Evolutionary conservation across 805 yeast species (phyloP), one percentile per base, ranked within the genome.

Genomic region (Saccharomycopsis babjevae): DNA sequence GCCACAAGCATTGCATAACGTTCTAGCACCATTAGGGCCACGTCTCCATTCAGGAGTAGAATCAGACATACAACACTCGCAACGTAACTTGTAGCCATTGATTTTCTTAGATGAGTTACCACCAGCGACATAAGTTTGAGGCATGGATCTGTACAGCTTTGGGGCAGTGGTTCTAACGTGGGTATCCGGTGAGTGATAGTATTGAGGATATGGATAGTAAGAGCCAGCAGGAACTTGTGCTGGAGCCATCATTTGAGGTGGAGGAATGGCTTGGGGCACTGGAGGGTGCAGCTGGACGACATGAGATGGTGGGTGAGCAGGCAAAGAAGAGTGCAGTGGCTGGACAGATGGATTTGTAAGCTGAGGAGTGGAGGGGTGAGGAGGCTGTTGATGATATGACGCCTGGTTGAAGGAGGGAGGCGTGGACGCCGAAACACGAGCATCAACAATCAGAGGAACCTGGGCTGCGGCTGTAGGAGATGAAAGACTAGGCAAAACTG

Each of bases 1-100:
- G 0, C 96, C 96, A 70, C 96, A 88, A 0, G 94, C 94, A 70
- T 88, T 89, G 72, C 96, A 88, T 57, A 88, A 72, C 0, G 91
- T 85, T 46, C 90, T 75, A 15, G 83, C 82, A 1, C 94, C 96
- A 59, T 80, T 80, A 1, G 96, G 94, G 0, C 94, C 94, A 55
- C 86, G 78, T 59, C 96, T 74, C 96, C 96, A 88, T 70, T 88
- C 94, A 0, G 94, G 94, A 0, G 96, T 86, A 55, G 80, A 82
- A 7, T 69, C 72, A 4, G 79, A 75, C n/a, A 77, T 78, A 67
- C 88, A 84, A 62, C 80, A 77, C 50, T 74, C 76, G 66, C 81
- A 77, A 5, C 58, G 58, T 25, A 56, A 16, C 30, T 56, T 56
- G n/a, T 46, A 46, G 8, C 52, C 52, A 22, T 46, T 46, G 52